phyloP scores from a whole-genome alignment of 176 grass and related monocot species.

The Lolium rigidum region DNA sequence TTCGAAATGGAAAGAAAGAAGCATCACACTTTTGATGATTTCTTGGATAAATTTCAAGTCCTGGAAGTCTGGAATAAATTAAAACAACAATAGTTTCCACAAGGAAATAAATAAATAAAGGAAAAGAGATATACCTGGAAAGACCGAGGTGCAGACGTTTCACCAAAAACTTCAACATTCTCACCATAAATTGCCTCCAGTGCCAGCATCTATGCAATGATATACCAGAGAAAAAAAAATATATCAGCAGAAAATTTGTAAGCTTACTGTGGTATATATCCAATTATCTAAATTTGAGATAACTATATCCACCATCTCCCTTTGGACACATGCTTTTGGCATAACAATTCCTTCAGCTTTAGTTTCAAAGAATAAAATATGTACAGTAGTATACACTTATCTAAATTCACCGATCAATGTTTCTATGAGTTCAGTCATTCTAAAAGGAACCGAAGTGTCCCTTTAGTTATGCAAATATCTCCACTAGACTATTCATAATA shows the following conservation, averaged over 20 bases:
- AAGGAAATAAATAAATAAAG: not conserved
- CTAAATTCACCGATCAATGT: not conserved
- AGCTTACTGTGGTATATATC: not conserved
- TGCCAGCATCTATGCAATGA: slow-evolving; percentile 33
- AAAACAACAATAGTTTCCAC: not conserved
- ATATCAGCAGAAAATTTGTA: not conserved
- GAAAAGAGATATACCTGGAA: slow-evolving; percentile 48
- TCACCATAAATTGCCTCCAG: slow-evolving; percentile 65
- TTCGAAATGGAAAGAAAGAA: not conserved
- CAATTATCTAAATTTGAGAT: not conserved
- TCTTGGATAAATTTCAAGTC: not conserved
- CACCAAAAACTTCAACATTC: slow-evolving; percentile 35
- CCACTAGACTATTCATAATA: not conserved
- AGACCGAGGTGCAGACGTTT: slow-evolving; percentile 38
- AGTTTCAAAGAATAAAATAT: not conserved
- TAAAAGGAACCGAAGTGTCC: not conserved
- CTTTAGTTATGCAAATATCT: not conserved
- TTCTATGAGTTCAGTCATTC: not conserved
- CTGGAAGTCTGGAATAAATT: not conserved
- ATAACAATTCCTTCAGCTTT: too few relatives aligned
- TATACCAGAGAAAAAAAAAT: not conserved
- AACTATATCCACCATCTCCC: too few relatives aligned
- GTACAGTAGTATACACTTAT: not conserved
- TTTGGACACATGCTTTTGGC: too few relatives aligned
- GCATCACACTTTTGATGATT: not conserved